Percentiles rank a stretch among this genome's conserved stretches.
Conservation (phyloP, 2,329 filamentous ascomycete genomes). For the Fulvia fulva region DNA sequence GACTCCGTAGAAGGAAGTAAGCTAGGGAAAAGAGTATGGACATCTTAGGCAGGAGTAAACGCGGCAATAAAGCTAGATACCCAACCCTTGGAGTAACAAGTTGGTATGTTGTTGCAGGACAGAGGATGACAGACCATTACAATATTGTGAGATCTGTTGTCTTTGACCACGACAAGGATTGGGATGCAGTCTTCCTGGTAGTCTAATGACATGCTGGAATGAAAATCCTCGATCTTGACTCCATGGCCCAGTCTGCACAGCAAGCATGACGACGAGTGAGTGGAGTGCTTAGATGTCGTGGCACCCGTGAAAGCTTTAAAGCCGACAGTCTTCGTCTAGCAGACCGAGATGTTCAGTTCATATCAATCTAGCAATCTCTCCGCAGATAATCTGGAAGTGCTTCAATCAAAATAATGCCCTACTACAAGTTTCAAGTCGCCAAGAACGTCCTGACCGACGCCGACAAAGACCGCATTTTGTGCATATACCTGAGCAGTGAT, state of each 20-base stretch:
- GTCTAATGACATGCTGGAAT: too few species aligned
- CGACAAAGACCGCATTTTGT: background rate
- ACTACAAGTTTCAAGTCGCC: background rate
- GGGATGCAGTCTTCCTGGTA: too few species aligned
- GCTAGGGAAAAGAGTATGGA: background rate
- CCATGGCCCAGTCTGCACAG: too few species aligned
- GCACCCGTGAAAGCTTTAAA: too few species aligned
- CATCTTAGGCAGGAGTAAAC: background rate
- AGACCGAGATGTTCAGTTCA: background rate
- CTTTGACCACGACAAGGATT: too few species aligned
- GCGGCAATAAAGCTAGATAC: background rate
- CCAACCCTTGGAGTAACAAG: background rate
- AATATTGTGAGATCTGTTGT: background rate
- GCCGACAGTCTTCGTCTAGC: background rate
- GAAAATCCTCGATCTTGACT: too few species aligned
- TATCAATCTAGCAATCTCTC: background rate
- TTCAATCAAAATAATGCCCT: background rate
- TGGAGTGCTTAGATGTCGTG: too few species aligned
- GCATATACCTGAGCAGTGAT: background rate
- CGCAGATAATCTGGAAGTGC: too few species aligned
- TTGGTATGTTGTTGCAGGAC: background rate
- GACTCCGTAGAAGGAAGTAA: background rate
- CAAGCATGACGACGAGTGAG: too few species aligned
- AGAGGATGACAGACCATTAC: background rate
- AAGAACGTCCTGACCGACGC: background rate